Conservation (phyloP, 805 yeast genomes). For the Brettanomyces nanus region DNA sequence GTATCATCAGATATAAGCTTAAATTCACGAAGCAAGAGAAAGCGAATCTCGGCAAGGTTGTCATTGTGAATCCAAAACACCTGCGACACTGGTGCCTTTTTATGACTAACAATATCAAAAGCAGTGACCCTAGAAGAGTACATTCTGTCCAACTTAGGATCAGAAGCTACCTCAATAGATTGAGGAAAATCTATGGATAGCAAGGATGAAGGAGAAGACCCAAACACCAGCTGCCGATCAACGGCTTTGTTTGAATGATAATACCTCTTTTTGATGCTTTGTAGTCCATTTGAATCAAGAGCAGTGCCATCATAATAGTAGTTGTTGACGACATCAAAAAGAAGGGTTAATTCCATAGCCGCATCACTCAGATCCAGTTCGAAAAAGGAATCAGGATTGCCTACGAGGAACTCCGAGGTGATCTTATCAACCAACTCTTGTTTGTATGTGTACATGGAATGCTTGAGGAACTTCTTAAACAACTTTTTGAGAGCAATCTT, state of each 20-base stretch:
- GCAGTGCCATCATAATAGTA: slow-evolving; percentile 8
- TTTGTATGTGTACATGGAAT: slow-evolving; percentile 28
- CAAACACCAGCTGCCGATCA: slow-evolving; percentile 8
- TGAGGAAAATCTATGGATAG: slow-evolving; percentile 19
- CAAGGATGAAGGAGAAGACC: background rate
- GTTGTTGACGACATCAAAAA: slow-evolving; percentile 38
- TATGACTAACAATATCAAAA: slow-evolving; percentile 29
- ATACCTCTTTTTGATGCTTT: too few relatives aligned
- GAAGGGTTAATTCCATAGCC: slow-evolving; percentile 50
- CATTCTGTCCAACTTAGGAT: slow-evolving; percentile 6
- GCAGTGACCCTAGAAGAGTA: slow-evolving; percentile 20
- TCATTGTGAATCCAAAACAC: slow-evolving; percentile 53
- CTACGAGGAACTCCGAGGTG: slow-evolving; percentile 19
- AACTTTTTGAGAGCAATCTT: slow-evolving; percentile 67
- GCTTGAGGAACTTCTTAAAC: slow-evolving; percentile 57
- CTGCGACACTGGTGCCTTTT: slow-evolving; percentile 29
- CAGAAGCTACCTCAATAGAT: slow-evolving; percentile 8
- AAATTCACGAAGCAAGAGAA: slow-evolving; percentile 37
- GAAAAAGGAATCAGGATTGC: slow-evolving; percentile 47
- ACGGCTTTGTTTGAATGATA: slow-evolving; percentile 4
- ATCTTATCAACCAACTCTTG: slow-evolving; percentile 27
- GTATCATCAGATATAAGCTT: slow-evolving; percentile 28
- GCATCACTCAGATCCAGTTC: slow-evolving; percentile 51
- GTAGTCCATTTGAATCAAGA: background rate
- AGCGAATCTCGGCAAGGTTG: slow-evolving; percentile 45